Evolutionary conservation across 1,284 basidiomycete species (phyloP).

Genomic region (Ustilago hordei): DNA sequence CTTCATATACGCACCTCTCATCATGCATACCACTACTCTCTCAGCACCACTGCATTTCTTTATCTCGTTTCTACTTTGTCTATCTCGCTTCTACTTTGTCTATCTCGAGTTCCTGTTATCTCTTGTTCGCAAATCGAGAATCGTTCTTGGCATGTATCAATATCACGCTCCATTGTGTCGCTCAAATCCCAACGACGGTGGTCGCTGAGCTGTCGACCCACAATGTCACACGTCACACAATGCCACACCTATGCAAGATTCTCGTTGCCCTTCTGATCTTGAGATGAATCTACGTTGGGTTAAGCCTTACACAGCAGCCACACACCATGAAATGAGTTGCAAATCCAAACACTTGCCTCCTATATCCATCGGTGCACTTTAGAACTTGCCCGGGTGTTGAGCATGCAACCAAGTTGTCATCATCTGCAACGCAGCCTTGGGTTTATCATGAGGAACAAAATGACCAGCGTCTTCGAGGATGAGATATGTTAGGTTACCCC

Average conservation of each 20-base stretch:
- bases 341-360: neutral
- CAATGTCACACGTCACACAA: neutral
- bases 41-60: neutral
- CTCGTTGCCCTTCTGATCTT: too few relatives aligned
- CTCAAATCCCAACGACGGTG: neutral
- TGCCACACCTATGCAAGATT: neutral
- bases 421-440: slow-evolving; percentile 54
- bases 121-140: neutral
- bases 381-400: slow-evolving; percentile 25
- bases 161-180: neutral
- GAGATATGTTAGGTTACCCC: slow-evolving; percentile 56
- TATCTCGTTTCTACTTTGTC: too few relatives aligned
- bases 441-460: slow-evolving; percentile 68
- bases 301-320: too few relatives aligned
- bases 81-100: neutral
- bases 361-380: neutral
- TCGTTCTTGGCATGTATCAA: neutral
- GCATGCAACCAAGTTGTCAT: slow-evolving; percentile 63
- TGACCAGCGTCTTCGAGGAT: slow-evolving; percentile 63
- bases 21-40: slow-evolving; percentile 9
- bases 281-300: too few relatives aligned
- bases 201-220: neutral
- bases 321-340: too few relatives aligned
- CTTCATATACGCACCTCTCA: neutral
- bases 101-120: neutral